phyloP scores from a whole-genome alignment of 805 yeast species.

The Clavispora asparagi region DNA sequence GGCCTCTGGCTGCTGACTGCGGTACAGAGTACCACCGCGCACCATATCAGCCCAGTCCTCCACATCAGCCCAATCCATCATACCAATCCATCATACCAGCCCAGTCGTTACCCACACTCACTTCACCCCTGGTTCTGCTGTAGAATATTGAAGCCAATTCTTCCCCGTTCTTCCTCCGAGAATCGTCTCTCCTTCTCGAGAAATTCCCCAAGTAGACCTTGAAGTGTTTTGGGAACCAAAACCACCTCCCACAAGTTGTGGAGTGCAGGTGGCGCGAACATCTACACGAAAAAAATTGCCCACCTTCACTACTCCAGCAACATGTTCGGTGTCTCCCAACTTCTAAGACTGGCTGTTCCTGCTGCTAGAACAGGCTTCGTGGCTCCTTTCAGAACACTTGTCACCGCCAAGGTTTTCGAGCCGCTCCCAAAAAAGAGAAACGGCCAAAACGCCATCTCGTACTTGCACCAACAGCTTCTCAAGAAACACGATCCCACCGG shows the following conservation, averaged over 20 bases:
- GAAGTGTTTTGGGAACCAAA: neutral
- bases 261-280: constrained; percentile 2
- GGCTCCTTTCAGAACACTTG: neutral
- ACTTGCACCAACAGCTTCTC: constrained; percentile 47
- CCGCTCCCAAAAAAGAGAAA: constrained; percentile 46
- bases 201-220: no score
- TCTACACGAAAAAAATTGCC: constrained; percentile 2
- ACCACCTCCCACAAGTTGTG: neutral
- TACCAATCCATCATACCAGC: no score
- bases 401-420: constrained; percentile 32
- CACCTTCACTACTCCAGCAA: neutral
- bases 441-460: constrained; percentile 41
- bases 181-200: no score
- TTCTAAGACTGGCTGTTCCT: neutral
- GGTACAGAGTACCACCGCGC: no score
- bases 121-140: no score
- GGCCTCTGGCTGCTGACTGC: no score
- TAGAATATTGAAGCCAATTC: no score
- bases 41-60: no score
- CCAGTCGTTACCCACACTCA: no score
- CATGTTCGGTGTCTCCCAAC: constrained; percentile 3
- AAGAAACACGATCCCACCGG: constrained; percentile 68
- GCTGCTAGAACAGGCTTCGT: neutral
- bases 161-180: no score
- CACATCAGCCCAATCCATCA: no score